phyloP scores from a whole-genome alignment of 805 yeast genomes.

The Myxozyma lipomycoides region DNA sequence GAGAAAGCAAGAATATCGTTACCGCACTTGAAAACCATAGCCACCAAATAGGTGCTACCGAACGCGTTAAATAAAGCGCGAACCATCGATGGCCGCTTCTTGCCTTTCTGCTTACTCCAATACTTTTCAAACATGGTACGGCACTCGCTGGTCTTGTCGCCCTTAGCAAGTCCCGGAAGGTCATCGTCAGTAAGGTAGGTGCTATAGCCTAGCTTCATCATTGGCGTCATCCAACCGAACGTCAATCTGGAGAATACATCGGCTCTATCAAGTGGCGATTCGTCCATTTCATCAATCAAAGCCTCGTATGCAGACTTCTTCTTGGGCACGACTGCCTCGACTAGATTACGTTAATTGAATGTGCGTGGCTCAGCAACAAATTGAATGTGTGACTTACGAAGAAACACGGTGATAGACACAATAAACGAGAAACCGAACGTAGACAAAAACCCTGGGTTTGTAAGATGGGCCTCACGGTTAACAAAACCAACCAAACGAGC shows the following conservation, averaged over 20 bases:
- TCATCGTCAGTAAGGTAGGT: slow-evolving; percentile 52
- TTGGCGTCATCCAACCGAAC: slow-evolving; percentile 85
- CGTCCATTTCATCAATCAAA: slow-evolving; percentile 36
- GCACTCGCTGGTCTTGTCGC: slow-evolving; percentile 54
- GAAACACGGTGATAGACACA: slow-evolving; percentile 19
- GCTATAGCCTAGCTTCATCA: slow-evolving; percentile 74
- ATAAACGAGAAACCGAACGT: slow-evolving; percentile 25
- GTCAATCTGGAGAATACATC: slow-evolving; percentile 73
- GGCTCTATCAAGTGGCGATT: slow-evolving; percentile 51
- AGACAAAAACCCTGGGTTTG: slow-evolving; percentile 18
- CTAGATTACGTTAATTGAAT: slow-evolving; percentile 42
- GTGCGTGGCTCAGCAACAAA: slow-evolving; percentile 40
- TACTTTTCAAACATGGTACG: slow-evolving; percentile 48
- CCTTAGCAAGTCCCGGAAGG: slow-evolving; percentile 72
- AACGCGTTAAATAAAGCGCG: slow-evolving; percentile 65
- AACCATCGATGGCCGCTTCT: slow-evolving; percentile 48
- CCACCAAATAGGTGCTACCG: slow-evolving; percentile 65
- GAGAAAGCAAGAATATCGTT: slow-evolving; percentile 79
- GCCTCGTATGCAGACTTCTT: slow-evolving; percentile 37
- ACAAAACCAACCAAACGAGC: slow-evolving; percentile 46
- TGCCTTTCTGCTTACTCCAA: slow-evolving; percentile 57
- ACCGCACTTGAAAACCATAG: slow-evolving; percentile 64
- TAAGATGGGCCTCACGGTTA: slow-evolving; percentile 23
- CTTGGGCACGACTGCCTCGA: slow-evolving; percentile 45
- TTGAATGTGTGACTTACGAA: slow-evolving; percentile 14